A percentile compares a stretch with the other conserved stretches of the same genome.
Evolutionary conservation across 2,329 filamentous ascomycete genomes (phyloP).

Genomic region (Penicillium sp.): DNA sequence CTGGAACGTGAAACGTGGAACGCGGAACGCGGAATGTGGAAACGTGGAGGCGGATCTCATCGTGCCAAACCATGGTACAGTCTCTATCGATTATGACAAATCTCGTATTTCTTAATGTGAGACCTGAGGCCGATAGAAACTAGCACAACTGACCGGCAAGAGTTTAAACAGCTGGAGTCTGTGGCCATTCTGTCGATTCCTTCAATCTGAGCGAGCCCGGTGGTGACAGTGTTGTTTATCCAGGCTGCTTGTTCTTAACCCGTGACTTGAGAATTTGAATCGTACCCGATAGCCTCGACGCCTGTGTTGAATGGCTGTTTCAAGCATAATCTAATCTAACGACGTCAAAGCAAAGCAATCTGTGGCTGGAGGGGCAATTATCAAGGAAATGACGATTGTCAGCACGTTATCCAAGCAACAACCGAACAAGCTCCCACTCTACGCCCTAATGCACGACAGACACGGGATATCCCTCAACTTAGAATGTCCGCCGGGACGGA

Average conservation of each 20-base stretch:
- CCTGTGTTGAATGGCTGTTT: too few relatives aligned
- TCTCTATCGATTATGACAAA: too few relatives aligned
- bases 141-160: too few relatives aligned
- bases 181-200: too few relatives aligned
- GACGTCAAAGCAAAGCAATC: not conserved
- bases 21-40: not conserved
- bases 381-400: not conserved
- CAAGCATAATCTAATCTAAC: not conserved
- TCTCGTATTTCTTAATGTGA: not conserved
- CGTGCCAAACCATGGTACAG: conserved; percentile 4
- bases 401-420: not conserved
- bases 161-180: too few relatives aligned
- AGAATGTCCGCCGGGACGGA: not conserved
- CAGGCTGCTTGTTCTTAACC: too few relatives aligned
- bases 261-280: too few relatives aligned
- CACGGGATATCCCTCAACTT: not conserved
- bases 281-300: too few relatives aligned
- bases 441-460: not conserved
- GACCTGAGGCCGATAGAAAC: too few relatives aligned
- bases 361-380: not conserved
- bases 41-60: conserved; percentile 14
- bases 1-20: not conserved
- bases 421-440: not conserved
- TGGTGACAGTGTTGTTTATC: too few relatives aligned
- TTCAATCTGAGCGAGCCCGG: too few relatives aligned